phyloP scores from a whole-genome alignment of 169 alveolate genomes.

The Miamiensis avidus region DNA sequence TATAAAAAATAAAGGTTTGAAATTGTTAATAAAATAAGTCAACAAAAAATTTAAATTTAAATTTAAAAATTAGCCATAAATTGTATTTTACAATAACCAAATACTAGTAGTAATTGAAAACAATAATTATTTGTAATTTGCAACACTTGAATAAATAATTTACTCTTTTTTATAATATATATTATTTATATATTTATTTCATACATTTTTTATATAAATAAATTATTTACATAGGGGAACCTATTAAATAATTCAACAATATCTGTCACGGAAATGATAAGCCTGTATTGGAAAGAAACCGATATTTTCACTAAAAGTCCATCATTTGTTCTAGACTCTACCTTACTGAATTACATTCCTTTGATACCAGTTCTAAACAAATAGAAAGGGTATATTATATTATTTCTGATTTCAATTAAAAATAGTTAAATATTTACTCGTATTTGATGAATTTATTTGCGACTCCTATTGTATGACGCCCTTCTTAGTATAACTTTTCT shows the following conservation, averaged over 20 bases:
- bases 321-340: neutral
- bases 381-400: neutral
- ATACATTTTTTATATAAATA: no score
- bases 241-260: neutral
- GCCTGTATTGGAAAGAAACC: neutral
- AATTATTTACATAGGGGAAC: neutral
- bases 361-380: neutral
- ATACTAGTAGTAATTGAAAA: no score
- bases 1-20: no score
- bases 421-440: neutral
- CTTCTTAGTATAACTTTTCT: neutral
- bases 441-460: neutral
- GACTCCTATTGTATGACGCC: neutral
- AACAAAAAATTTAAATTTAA: no score
- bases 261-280: neutral
- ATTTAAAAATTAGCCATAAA: no score
- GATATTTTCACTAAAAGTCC: neutral
- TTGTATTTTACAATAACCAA: no score
- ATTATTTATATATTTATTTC: no score
- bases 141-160: no score
- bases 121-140: no score
- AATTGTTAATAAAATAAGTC: no score
- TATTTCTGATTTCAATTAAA: neutral
- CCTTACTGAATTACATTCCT: neutral
- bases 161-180: no score